phyloP scores from a whole-genome alignment of 2,329 filamentous ascomycete genomes.

The Trichoderma afroharzianum region DNA sequence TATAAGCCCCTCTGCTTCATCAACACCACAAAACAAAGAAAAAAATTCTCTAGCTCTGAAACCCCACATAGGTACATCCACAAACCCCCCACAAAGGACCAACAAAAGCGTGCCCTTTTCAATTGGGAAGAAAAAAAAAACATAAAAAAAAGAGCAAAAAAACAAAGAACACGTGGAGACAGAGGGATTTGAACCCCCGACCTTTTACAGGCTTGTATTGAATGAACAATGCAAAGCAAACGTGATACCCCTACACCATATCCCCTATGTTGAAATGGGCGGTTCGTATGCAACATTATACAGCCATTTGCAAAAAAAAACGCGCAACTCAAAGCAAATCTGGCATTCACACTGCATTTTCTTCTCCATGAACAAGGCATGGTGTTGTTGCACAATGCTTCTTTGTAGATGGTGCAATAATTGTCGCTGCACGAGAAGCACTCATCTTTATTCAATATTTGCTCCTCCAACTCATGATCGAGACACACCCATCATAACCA shows the following conservation, averaged over 20 bases:
- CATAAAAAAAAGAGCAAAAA: neutral
- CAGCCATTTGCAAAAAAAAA: too few species aligned
- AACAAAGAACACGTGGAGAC: conserved; percentile 12
- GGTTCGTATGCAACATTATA: neutral
- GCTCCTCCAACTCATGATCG: neutral
- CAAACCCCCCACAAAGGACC: neutral
- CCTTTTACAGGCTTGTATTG: conserved; percentile 17
- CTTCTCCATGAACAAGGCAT: neutral
- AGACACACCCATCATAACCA: neutral
- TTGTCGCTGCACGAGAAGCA: neutral
- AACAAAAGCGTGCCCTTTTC: too few species aligned
- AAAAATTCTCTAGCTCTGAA: neutral
- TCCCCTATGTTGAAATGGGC: conserved; percentile 7
- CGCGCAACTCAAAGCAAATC: neutral
- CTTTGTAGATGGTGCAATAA: neutral
- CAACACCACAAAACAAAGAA: too few species aligned
- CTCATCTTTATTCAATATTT: neutral
- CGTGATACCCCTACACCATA: conserved; percentile 19
- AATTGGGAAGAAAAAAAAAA: neutral
- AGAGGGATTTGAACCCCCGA: conserved; percentile 20
- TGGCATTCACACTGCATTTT: neutral
- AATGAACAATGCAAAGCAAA: conserved; percentile 18
- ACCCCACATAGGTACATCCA: neutral
- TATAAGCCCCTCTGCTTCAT: too few species aligned
- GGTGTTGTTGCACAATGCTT: neutral